Evolutionary conservation across 2,329 filamentous ascomycete species (phyloP).

Genomic region (Pseudofabraea citricarpa): DNA sequence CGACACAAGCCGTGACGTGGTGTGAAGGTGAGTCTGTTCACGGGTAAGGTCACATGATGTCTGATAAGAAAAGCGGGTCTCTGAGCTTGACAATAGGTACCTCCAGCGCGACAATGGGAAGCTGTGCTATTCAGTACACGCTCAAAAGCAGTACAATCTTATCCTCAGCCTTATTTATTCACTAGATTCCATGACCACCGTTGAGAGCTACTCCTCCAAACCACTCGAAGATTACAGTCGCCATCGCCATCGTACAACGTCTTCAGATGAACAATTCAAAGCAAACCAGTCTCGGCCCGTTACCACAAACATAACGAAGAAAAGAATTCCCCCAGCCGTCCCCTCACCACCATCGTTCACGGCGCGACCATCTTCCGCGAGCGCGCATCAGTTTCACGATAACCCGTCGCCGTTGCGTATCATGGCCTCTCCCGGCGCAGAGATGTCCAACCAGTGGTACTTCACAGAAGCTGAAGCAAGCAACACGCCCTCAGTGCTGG

Average conservation of each 20-base stretch:
- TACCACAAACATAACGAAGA: conserved; percentile 42
- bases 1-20: too few relatives aligned
- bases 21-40: too few relatives aligned
- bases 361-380: conserved; percentile 49
- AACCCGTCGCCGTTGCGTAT: conserved; percentile 7
- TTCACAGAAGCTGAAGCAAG: conserved; percentile 80
- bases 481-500: conserved; percentile 77
- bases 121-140: conserved; percentile 1
- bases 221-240: conserved; percentile 34
- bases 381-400: conserved; percentile 8
- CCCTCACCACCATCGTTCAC: conserved; percentile 56
- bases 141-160: neutral
- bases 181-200: conserved; percentile 47
- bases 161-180: conserved; percentile 7
- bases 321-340: conserved; percentile 56
- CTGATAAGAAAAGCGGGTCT: neutral
- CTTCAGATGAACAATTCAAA: conserved; percentile 22
- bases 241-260: conserved; percentile 46
- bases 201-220: conserved; percentile 20
- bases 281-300: conserved; percentile 34
- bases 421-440: conserved; percentile 32
- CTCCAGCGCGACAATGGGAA: neutral
- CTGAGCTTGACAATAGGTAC: neutral
- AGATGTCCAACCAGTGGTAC: conserved; percentile 67
- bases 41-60: neutral